Percentiles rank a stretch among this genome's conserved stretches.
Evolutionary conservation across 495 filamentous ascomycete genomes (phyloP).

Genomic region (Aspergillus baeticus): DNA sequence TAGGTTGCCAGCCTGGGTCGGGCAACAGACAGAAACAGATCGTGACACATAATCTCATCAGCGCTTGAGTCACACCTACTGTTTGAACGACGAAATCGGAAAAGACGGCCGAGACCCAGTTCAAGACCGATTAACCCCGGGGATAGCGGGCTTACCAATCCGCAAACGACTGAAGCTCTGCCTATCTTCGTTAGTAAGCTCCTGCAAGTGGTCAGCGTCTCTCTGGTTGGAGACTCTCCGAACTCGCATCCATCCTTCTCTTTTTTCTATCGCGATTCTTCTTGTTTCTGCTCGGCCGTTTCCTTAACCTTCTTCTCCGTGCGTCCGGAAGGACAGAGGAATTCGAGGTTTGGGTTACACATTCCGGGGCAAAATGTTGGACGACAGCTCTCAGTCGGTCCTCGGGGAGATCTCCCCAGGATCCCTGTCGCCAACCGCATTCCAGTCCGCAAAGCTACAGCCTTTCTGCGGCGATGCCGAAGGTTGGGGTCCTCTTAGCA

Average conservation of each 20-base stretch:
- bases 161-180: neutral
- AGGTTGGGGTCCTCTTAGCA: conserved; percentile 93
- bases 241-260: neutral
- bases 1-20: no score
- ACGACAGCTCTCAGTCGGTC: conserved; percentile 43
- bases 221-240: neutral
- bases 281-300: conserved; percentile 4
- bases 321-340: conserved; percentile 14
- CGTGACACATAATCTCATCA: no score
- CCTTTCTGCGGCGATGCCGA: conserved; percentile 82
- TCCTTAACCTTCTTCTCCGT: neutral
- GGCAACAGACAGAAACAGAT: no score
- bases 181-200: conserved; percentile 3
- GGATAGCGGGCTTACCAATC: conserved; percentile 3
- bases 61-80: no score
- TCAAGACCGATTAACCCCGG: conserved; percentile 1
- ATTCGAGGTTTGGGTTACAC: conserved; percentile 12
- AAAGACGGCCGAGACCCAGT: neutral
- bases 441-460: conserved; percentile 45
- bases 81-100: neutral
- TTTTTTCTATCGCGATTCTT: conserved; percentile 5
- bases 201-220: neutral
- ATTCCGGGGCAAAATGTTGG: conserved; percentile 37
- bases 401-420: conserved; percentile 36
- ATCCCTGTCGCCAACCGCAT: conserved; percentile 30